Base-by-base conservation (phyloP, 1,139 yeast genomes). In the Suhomyces anneliseae region DNA sequence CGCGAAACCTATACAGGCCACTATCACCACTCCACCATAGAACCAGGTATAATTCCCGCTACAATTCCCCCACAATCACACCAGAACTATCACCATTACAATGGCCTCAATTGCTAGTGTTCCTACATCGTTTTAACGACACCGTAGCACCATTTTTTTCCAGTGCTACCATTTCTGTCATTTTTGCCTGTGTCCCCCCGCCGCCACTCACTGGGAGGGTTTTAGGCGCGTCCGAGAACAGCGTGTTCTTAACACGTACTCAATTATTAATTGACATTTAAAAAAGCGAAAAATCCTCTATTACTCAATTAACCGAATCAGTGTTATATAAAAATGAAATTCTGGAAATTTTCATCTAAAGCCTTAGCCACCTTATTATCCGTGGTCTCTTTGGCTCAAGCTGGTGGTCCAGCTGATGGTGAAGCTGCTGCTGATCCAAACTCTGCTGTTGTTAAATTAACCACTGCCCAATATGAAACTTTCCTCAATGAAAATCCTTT, bases 401-500 rank as follows among this genome's bases (percentile, higher is more conserved):
- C 78, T 41, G 53, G 69, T 45, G 79, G 77, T 12, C 77, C 76
- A 39, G 44, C 72, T 44, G 75, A 68, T 38, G 83, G 83, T 40
- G 83, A 79, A 11, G 95, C 95, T 44, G 70, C 77, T 50, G 92
- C 93, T 39, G 87, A 87, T 55, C 84, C 85, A 50, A 89, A 88
- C 60, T 87, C 96, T 35, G 96, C 93, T 39, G 99, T 93, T 44
- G 90, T 88, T 55, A 83, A 88, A 66, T 80, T 93, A 57, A 79
- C 85, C 33, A 66, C 81, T 26, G 81, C 75, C 38, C 66, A 59
- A 42, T 93, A 88, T 67, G 79, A 81, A 52, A 68, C 77, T 26
- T 90, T 87, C 67, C 70, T 93, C 53, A 71, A 72, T 40, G 82
- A 79, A 47, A 86, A 90, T 70, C 87, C 92, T 32, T 76, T 92